Percentiles rank a stretch among this genome's conserved stretches.
Conservation (phyloP, 805 yeast species). For the Yamadazyma akitaensis region DNA sequence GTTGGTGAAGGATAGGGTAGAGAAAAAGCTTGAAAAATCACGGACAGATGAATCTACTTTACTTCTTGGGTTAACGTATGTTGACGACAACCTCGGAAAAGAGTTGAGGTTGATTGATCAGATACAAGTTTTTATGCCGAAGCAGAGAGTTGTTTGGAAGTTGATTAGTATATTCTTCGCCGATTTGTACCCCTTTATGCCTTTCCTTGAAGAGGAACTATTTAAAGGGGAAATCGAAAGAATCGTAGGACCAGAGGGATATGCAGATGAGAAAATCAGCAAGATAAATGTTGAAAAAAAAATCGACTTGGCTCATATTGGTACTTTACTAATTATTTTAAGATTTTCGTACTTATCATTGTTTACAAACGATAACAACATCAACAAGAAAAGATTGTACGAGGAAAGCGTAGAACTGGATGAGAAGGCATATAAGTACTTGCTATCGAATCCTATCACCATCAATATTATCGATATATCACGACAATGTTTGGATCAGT, state of each 20-base stretch:
- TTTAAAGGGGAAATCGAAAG: conserved; percentile 27
- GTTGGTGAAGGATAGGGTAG: conserved; percentile 17
- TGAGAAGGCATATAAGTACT: conserved; percentile 30
- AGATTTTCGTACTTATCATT: conserved; percentile 43
- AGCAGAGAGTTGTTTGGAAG: conserved; percentile 35
- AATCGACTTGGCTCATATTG: conserved; percentile 38
- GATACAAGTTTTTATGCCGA: conserved; percentile 39
- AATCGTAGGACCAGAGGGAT: conserved; percentile 33
- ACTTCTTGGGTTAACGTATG: conserved; percentile 32
- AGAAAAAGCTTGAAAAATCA: conserved; percentile 13
- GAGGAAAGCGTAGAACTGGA: conserved; percentile 21
- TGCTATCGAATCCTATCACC: conserved; percentile 46
- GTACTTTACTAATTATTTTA: conserved; percentile 38
- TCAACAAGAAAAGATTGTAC: conserved; percentile 26
- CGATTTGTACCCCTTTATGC: conserved; percentile 46
- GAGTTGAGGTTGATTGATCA: conserved; percentile 29
- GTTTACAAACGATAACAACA: conserved; percentile 25
- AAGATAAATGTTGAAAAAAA: conserved; percentile 33
- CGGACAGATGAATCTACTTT: conserved; percentile 16
- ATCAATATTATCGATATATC: conserved; percentile 47
- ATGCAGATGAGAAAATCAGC: conserved; percentile 22
- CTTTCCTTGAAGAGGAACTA: conserved; percentile 39
- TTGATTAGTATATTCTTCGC: conserved; percentile 41
- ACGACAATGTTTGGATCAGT: conserved; percentile 53
- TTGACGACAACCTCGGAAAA: conserved; percentile 27